Base-by-base conservation (phyloP, 441 rosid species). In the Gossypium laxum region DNA sequence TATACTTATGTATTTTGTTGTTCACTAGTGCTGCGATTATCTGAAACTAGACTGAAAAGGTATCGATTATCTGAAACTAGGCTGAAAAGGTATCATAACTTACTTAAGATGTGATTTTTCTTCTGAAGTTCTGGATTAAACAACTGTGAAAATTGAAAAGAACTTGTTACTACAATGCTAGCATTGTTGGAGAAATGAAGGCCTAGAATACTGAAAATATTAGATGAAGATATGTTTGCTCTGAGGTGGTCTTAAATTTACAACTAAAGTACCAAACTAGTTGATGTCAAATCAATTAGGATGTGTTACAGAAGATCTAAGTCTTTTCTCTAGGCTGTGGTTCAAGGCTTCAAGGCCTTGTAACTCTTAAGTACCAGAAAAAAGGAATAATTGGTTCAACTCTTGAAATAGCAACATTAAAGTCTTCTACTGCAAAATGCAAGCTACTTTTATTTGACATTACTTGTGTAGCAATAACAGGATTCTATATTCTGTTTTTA, bases 401-500 rank as follows among this genome's bases (percentile, higher is more conserved):
- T 30, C 67, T 34, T 34, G 45, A 7, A 43, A 14, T 6, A 30
- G 45, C 21, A 30, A 60, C 12, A 15, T 32, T 17, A 12, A 57
- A 14, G 5, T 4, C 12, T 50, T 8, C 51, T 67, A 50, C 45
- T 28, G 43, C 4, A 10, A 26, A 21, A 38, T 57, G 56, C 38
- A 56, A 41, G 43, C 19, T 14, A 15, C 45, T 58, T 24, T 24
- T 70, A 26, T 14, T 70, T 57, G 74, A 70, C 47, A 24, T 26
- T 38, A 59, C 26, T 47, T 24, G 22, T 24, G 26, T 43, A 17
- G 45, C n/a, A 18, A 69, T 52, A 30, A 69, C 52, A 2, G 30
- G n/a, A 58, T 41, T 70, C 22, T 67, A 55, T 64, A 32, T 14
- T 34, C 26, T 71, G 63, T 71, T 15, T 14, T 57, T 45, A 72